Base-by-base conservation (phyloP, 352 stramenopile species). In the Phytophthora hybrid region DNA sequence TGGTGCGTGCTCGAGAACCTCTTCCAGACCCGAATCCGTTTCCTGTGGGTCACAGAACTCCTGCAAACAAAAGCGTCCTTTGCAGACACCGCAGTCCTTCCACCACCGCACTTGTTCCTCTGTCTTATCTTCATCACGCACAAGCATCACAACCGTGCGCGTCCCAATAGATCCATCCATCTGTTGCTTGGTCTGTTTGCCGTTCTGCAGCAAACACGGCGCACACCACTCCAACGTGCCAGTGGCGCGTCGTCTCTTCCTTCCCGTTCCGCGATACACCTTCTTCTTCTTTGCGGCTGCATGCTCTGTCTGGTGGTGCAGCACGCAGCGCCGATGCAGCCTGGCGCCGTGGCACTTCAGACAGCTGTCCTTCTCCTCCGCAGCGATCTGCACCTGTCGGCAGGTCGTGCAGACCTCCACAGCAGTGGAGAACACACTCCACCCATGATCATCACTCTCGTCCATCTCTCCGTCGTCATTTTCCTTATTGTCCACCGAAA, bases 401-500 rank as follows among this genome's bases (percentile, higher is more conserved):
- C 87, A 94, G 4, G 73, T 79, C 34, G 67, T 77, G 56, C 87
- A 93, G 16, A 93, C 76, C 34, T 90, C 77, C 57, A 94, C 59
- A 1, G 66, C 47, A 51, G 78, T 76, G 0, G 77, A 79, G 14
- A 90, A 73, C 26, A 90, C 71, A 44, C 57, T 59, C 80, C 79
- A 86, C 0, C 64, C 46, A 6, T 51, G 59, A 4, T 10, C 54
- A 32, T 77, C 75, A 58, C 37, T 63, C 26, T 58, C 44, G 11
- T 37, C 46, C 37, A 75, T 47, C 2, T 61, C 49, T 9, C 63
- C 59, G 3, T 63, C 37, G 0, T 71, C 59, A n/a, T 5, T 53
- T 39, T 61, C 49, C 2, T 49, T 37, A 0, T 44, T 69, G 16
- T 61, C 39, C 34, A 46, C 18, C 8, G 49, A 63, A 32, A 46